A percentile compares a stretch with the other conserved stretches of the same genome.
Conservation (phyloP, 441 rosid species). For the Euphorbia schlechtendalii region DNA sequence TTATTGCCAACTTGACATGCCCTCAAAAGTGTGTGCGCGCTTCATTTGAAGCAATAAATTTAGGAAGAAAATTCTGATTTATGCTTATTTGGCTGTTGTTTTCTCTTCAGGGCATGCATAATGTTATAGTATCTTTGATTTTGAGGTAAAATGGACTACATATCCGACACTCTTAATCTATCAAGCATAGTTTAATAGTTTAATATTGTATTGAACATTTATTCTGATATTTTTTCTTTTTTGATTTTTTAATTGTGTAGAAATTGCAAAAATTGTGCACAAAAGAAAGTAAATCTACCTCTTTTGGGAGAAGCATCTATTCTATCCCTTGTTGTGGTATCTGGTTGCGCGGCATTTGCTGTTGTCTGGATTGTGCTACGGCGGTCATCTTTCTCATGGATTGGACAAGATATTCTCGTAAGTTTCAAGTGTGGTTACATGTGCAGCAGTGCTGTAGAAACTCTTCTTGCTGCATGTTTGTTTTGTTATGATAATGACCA, state of each 20-base stretch:
- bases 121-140: constrained; percentile 54
- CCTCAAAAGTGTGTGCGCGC: background rate
- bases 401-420: constrained; percentile 94
- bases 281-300: constrained; percentile 56
- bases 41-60: constrained; percentile 1
- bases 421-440: constrained; percentile 25
- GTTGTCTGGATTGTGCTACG: constrained; percentile 64
- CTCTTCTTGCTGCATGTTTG: too few species aligned
- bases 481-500: too few species aligned
- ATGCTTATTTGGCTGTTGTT: constrained; percentile 18
- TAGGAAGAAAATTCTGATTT: constrained; percentile 4
- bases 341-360: constrained; percentile 55
- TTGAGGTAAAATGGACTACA: constrained; percentile 42
- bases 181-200: constrained; percentile 16
- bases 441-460: constrained; percentile 13
- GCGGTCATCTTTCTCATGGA: constrained; percentile 74
- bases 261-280: constrained; percentile 46
- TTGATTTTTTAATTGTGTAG: constrained; percentile 34
- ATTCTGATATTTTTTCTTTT: too few species aligned
- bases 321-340: constrained; percentile 54
- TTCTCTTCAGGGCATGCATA: constrained; percentile 87
- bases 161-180: constrained; percentile 10
- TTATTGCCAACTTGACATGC: background rate
- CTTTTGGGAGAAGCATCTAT: constrained; percentile 55
- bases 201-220: constrained; percentile 15